phyloP scores from a whole-genome alignment of 805 yeast species.

The Candida easanensis region DNA sequence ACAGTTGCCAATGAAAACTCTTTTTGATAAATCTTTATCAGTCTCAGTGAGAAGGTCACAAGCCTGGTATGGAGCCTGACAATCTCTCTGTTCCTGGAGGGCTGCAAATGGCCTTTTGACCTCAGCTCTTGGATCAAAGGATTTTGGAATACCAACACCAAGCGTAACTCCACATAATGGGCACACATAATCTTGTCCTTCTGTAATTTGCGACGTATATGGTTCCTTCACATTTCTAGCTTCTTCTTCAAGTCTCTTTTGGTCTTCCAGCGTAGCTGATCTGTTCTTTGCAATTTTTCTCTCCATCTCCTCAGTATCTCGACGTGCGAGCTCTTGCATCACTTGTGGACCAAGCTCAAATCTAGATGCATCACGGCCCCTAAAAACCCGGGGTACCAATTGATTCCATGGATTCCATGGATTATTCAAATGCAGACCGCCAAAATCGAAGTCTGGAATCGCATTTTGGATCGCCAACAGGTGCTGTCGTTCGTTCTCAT shows the following conservation, averaged over 20 bases:
- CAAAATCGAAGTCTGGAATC: too few relatives aligned
- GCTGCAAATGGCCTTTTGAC: conserved; percentile 29
- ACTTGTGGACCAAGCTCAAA: not conserved
- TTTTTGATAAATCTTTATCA: conserved; percentile 60
- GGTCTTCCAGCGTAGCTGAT: conserved; percentile 5
- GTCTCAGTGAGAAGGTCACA: conserved; percentile 43
- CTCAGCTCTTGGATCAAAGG: conserved; percentile 34
- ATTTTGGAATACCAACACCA: conserved; percentile 70
- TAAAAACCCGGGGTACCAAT: too few relatives aligned
- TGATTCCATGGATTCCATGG: too few relatives aligned
- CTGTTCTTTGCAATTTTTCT: conserved; percentile 12
- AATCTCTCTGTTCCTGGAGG: conserved; percentile 31
- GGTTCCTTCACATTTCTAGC: conserved; percentile 11
- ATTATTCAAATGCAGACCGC: too few relatives aligned
- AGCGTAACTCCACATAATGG: conserved; percentile 67
- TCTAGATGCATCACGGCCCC: too few relatives aligned
- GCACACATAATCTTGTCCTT: conserved; percentile 47
- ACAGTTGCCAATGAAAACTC: conserved; percentile 66
- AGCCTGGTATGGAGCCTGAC: conserved; percentile 69
- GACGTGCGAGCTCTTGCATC: not conserved
- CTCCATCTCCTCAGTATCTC: conserved; percentile 13
- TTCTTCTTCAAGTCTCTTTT: not conserved
- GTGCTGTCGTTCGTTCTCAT: too few relatives aligned
- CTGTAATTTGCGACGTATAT: conserved; percentile 28
- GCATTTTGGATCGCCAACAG: too few relatives aligned